Base-by-base conservation (phyloP, 1,284 basidiomycete genomes). In the Boletus sp. region DNA sequence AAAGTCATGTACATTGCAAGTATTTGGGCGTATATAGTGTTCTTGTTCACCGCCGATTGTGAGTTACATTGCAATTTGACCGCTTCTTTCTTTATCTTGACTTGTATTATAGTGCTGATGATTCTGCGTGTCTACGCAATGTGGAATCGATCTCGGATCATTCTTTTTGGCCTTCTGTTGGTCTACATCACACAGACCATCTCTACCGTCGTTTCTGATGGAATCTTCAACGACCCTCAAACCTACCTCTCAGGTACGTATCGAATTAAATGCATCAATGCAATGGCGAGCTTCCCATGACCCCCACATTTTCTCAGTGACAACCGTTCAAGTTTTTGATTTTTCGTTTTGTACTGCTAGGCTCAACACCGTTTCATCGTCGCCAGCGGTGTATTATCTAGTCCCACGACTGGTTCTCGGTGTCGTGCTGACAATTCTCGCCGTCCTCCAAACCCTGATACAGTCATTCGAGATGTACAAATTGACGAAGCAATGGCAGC, bases 61-160 rank as follows among this genome's bases (percentile, higher is more conserved):
- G 44, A 55, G 54, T 49, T 10, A 4, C 14, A 10, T 44, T 38
- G 13, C 25, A 31, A 25, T 4, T 21, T 55, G 23, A 17, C 35
- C 10, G 35, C 3, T 8, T 25, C 40, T 21, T 35, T 47, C 47
- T 5, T 16, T 25, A 7, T 13, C 16, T 30, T 38, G 16, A 56
- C 4, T 30, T 19, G 16, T 6, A 25, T 48, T 10, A 8, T 30
- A 38, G 55, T 38, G 8, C 35, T 56, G 27, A 56, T 56, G 54
- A 53, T 43, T 40, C 27, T 53, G 19, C 38, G 52, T 40, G 52
- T 53, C 8, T 43, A 53, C 6, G 38, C 52, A 40, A 30, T 53
- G 27, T 53, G 52, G 52, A 30, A 53, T 23, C 38, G 37, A 30
- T 53, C 52, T 19, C 28, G 6, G 21, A n/a, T 5, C 40, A 43